A percentile compares a stretch with the other conserved stretches of the same genome.
Evolutionary conservation across 176 grass and related monocot genomes (phyloP).

Genomic region (Areca catechu): DNA sequence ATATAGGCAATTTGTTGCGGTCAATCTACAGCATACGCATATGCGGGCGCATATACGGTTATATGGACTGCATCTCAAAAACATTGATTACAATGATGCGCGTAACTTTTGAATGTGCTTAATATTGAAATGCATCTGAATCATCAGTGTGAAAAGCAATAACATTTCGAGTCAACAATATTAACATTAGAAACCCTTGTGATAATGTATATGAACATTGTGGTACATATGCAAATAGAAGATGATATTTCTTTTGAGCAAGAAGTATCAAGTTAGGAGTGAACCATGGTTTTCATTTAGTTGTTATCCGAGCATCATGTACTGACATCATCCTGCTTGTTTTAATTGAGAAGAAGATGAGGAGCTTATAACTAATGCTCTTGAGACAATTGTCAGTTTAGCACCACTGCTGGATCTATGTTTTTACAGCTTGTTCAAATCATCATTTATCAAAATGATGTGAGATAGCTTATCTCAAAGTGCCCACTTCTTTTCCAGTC

Average conservation of each 20-base stretch:
- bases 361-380: slow-evolving; percentile 94
- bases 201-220: too few species aligned
- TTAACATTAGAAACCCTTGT: too few species aligned
- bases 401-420: slow-evolving; percentile 87
- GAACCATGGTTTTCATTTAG: neutral
- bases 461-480: slow-evolving; percentile 27
- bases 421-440: slow-evolving; percentile 86
- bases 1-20: neutral
- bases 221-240: too few species aligned
- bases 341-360: slow-evolving; percentile 71
- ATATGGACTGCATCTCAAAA: neutral
- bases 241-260: too few species aligned
- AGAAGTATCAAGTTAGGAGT: too few species aligned
- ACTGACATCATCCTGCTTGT: slow-evolving; percentile 15
- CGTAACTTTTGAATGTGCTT: neutral
- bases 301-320: neutral
- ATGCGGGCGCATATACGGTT: neutral
- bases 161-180: too few species aligned
- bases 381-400: slow-evolving; percentile 95
- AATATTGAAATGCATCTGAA: neutral
- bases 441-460: slow-evolving; percentile 85
- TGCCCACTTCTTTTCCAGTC: slow-evolving; percentile 2
- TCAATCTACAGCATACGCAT: neutral
- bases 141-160: too few species aligned
- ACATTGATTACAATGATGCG: neutral